These are phyloP conservation scores for Nicotiana noctiflora DNA, from an alignment of 257 asterid species.

Conservation along the genomic window DNA sequence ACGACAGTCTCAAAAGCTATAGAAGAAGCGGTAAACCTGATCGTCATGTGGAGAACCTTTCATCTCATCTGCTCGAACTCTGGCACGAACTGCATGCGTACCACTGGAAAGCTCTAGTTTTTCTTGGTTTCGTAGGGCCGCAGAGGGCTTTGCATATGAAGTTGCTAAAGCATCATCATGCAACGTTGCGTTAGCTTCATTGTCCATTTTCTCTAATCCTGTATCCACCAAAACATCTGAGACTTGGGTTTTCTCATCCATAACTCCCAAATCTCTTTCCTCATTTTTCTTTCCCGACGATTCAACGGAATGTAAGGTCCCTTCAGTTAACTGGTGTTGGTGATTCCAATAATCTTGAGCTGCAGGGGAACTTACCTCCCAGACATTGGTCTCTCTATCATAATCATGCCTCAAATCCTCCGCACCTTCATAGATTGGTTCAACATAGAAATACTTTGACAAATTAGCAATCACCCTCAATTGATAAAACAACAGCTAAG, in stretches of 20 bases:
- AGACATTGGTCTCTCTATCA: conserved; percentile 22
- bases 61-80: conserved; percentile 9
- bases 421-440: conserved; percentile 38
- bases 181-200: conserved; percentile 8
- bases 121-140: conserved; percentile 22
- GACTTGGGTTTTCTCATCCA: conserved; percentile 11
- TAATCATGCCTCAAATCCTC: conserved; percentile 24
- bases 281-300: conserved; percentile 19
- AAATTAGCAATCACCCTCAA: not conserved
- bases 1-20: not conserved
- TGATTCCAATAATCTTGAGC: conserved; percentile 14
- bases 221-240: conserved; percentile 11
- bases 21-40: conserved; percentile 17
- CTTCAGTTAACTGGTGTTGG: not conserved
- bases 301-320: conserved; percentile 7
- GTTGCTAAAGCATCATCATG: conserved; percentile 13
- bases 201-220: conserved; percentile 12
- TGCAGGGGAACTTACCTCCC: conserved; percentile 22
- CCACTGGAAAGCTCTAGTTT: conserved; percentile 15
- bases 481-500: not conserved
- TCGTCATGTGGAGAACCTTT: conserved; percentile 13
- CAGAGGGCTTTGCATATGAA: conserved; percentile 15
- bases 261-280: conserved; percentile 13
- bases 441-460: not conserved
- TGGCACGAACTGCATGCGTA: conserved; percentile 19